Evolutionary conservation across 768 basidiomycete species (phyloP).

Genomic region (Piloderma croceum): DNA sequence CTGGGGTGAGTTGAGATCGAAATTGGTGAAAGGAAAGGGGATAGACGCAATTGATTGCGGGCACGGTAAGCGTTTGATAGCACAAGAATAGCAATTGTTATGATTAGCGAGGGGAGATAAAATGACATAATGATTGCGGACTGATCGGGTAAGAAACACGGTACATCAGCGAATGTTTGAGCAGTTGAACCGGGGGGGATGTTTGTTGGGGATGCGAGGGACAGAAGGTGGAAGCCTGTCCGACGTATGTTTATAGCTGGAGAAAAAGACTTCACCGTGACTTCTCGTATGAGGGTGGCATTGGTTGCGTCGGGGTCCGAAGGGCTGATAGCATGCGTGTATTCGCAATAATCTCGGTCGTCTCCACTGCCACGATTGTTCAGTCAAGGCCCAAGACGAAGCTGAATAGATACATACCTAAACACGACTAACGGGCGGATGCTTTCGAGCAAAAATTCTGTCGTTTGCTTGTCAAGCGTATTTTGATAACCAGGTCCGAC

Average conservation of each 20-base stretch:
- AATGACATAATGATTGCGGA: constrained; percentile 49
- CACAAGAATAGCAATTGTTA: constrained; percentile 47
- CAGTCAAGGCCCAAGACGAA: constrained; percentile 5
- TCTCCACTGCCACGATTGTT: constrained; percentile 57
- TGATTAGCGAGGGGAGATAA: constrained; percentile 58
- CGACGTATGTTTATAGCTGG: constrained; percentile 62
- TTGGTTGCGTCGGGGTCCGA: constrained; percentile 14
- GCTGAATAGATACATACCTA: constrained; percentile 41
- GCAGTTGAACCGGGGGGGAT: constrained; percentile 28
- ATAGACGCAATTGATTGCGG: constrained; percentile 12
- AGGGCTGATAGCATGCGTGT: constrained; percentile 43
- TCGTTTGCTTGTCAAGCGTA: constrained; percentile 75
- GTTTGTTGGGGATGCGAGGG: constrained; percentile 45
- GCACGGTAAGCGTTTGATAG: constrained; percentile 34
- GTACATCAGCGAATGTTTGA: constrained; percentile 52
- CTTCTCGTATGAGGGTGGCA: constrained; percentile 50
- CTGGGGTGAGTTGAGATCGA: constrained; percentile 15
- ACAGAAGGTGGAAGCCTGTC: constrained; percentile 85
- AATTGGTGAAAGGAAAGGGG: constrained; percentile 23
- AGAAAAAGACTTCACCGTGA: constrained; percentile 86
- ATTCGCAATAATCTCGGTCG: constrained; percentile 88
- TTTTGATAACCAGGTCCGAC: constrained; percentile 82
- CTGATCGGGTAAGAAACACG: constrained; percentile 78
- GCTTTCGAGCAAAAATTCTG: constrained; percentile 60
- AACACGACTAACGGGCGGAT: constrained; percentile 67